These are phyloP conservation scores for Odonthalia washingtoniensis DNA, from an alignment of 31 red algal genomes.

Conservation along the genomic window DNA sequence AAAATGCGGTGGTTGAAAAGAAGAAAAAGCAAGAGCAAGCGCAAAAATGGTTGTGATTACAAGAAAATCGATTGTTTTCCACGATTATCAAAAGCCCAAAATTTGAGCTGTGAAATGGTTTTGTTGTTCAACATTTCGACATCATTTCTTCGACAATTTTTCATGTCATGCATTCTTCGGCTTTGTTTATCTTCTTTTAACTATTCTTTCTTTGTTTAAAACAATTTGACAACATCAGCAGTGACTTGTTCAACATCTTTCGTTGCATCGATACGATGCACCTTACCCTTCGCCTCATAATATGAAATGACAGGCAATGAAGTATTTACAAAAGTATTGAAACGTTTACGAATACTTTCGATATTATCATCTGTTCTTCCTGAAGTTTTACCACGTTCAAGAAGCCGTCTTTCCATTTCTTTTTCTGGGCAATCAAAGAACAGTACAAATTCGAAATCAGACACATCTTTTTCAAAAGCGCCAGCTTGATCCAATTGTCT, in stretches of 20 bases:
- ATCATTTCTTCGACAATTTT: too few relatives aligned
- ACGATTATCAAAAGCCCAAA: too few relatives aligned
- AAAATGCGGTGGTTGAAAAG: too few relatives aligned
- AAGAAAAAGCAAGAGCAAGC: too few relatives aligned
- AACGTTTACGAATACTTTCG: constrained; percentile 94
- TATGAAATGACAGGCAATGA: constrained; percentile 96
- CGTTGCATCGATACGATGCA: constrained; percentile 86
- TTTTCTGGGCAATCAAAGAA: constrained; percentile 99
- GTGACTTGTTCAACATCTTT: constrained; percentile 74
- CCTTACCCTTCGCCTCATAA: constrained; percentile 87
- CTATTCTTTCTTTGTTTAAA: constrained; percentile 47
- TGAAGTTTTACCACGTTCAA: constrained; percentile 86
- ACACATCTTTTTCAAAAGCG: constrained; percentile 84
- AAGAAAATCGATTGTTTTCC: too few relatives aligned
- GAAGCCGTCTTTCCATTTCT: constrained; percentile 88
- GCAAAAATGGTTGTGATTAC: too few relatives aligned
- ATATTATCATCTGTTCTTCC: constrained; percentile 96
- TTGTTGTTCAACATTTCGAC: too few relatives aligned
- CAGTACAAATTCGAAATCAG: constrained; percentile 92
- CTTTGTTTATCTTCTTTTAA: not conserved
- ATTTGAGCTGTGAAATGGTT: too few relatives aligned
- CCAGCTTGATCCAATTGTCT: constrained; percentile 89
- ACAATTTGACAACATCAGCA: constrained; percentile 50
- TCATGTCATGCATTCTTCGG: not conserved
- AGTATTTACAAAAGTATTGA: constrained; percentile 93